phyloP scores from a whole-genome alignment of 371 early-diverging fungal genomes.

The Conidiobolus incongruus region DNA sequence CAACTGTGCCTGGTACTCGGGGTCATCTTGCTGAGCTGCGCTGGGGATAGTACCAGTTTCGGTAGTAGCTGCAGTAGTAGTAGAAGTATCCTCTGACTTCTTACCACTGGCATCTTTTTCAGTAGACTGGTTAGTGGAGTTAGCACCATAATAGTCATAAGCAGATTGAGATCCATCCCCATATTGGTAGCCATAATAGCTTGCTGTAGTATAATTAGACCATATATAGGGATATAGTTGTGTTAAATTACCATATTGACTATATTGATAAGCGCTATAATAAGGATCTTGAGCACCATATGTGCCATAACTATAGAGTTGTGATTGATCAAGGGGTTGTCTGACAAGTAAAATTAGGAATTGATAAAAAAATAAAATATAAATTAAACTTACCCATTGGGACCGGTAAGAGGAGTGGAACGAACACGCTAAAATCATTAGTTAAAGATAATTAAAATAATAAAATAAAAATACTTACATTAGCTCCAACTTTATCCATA shows the following conservation, averaged over 20 bases:
- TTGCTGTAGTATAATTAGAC: neutral
- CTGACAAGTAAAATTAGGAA: neutral
- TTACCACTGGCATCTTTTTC: neutral
- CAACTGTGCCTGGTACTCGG: neutral
- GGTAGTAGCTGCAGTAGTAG: neutral
- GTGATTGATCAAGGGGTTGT: neutral
- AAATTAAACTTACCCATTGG: neutral
- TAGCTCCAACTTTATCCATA: constrained; percentile 7
- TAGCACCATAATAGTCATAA: neutral
- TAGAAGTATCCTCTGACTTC: neutral
- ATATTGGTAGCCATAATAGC: neutral
- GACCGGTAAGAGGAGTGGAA: neutral
- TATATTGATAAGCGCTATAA: neutral
- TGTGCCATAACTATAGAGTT: neutral
- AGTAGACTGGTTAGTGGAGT: neutral
- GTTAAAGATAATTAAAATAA: neutral
- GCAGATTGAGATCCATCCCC: neutral
- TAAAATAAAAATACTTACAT: constrained; percentile 3
- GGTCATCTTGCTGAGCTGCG: neutral
- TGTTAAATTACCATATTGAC: neutral
- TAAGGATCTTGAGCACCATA: neutral
- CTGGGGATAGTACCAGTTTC: neutral
- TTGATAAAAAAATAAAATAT: neutral
- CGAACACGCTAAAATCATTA: neutral
- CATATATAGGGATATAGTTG: neutral